These are phyloP conservation scores for Litsea cubeba DNA, from an alignment of 164 flowering plant species.

Conservation along the genomic window DNA sequence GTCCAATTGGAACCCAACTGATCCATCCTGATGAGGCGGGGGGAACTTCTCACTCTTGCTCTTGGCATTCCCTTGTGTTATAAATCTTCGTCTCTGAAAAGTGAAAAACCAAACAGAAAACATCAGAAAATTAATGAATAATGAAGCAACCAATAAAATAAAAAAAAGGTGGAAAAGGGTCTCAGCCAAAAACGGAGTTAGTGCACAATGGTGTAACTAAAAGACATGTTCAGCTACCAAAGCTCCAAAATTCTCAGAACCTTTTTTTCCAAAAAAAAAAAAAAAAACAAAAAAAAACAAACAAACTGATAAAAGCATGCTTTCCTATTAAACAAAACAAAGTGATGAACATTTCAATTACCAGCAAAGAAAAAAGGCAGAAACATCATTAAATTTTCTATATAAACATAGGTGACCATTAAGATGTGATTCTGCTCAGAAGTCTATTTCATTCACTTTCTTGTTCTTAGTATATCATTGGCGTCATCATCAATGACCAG, in stretches of 20 bases:
- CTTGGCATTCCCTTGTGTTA: slow-evolving; percentile 55
- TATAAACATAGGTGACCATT: too few relatives aligned
- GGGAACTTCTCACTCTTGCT: slow-evolving; percentile 98
- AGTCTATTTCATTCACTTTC: too few relatives aligned
- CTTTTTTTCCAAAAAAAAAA: background rate
- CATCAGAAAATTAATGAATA: background rate
- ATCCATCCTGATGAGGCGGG: slow-evolving; percentile 90
- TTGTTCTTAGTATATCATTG: too few relatives aligned
- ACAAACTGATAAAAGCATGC: background rate
- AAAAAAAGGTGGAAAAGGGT: background rate
- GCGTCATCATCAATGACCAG: too few relatives aligned
- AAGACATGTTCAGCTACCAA: background rate
- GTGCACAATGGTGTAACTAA: background rate
- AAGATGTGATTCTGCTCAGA: too few relatives aligned
- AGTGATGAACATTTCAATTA: background rate
- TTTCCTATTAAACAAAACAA: background rate
- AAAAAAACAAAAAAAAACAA: too few relatives aligned
- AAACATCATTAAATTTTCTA: too few relatives aligned
- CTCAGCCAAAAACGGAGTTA: background rate
- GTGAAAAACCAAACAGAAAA: slow-evolving; percentile 34
- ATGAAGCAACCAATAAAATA: background rate
- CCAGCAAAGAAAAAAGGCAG: too few relatives aligned
- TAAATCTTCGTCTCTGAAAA: slow-evolving; percentile 61
- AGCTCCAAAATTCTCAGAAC: too few relatives aligned
- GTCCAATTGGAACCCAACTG: slow-evolving; percentile 51